A percentile compares a stretch with the other conserved stretches of the same genome.
Conservation (phyloP, 2,329 filamentous ascomycete genomes). For the Cercospora sp. region DNA sequence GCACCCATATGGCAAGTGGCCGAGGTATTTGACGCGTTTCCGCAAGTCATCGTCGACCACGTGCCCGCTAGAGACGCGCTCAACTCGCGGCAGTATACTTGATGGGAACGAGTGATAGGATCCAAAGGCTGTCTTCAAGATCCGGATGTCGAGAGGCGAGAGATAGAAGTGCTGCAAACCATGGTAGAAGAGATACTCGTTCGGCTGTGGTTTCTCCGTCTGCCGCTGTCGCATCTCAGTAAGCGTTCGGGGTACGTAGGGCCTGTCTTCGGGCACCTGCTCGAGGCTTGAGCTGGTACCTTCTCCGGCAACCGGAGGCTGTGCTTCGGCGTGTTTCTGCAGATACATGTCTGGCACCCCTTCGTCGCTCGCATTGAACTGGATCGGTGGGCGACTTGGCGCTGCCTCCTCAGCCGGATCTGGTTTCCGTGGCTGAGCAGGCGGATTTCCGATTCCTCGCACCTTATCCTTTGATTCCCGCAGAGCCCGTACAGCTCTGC, state of each 20-base stretch:
- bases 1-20: conserved; percentile 85
- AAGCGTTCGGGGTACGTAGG: conserved; percentile 43
- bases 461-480: conserved; percentile 74
- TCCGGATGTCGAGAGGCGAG: conserved; percentile 86
- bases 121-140: conserved; percentile 85
- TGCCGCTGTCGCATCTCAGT: conserved; percentile 50
- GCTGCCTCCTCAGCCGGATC: conserved; percentile 37
- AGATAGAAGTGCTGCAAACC: conserved; percentile 85
- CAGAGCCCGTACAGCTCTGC: conserved; percentile 75
- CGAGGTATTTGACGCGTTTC: conserved; percentile 81
- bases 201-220: conserved; percentile 46
- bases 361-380: conserved; percentile 49
- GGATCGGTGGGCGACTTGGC: conserved; percentile 44
- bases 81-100: conserved; percentile 80
- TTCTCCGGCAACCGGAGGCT: not conserved
- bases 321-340: conserved; percentile 28
- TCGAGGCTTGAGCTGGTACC: conserved; percentile 32
- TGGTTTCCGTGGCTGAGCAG: conserved; percentile 54
- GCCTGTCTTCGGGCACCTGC: conserved; percentile 29
- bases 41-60: conserved; percentile 82
- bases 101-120: conserved; percentile 80
- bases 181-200: conserved; percentile 83
- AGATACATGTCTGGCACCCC: conserved; percentile 54
- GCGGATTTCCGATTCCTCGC: conserved; percentile 65
- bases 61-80: conserved; percentile 85